Evolutionary conservation across 2,329 filamentous ascomycete genomes (phyloP).

Genomic region (Ophiosphaerella korrae): DNA sequence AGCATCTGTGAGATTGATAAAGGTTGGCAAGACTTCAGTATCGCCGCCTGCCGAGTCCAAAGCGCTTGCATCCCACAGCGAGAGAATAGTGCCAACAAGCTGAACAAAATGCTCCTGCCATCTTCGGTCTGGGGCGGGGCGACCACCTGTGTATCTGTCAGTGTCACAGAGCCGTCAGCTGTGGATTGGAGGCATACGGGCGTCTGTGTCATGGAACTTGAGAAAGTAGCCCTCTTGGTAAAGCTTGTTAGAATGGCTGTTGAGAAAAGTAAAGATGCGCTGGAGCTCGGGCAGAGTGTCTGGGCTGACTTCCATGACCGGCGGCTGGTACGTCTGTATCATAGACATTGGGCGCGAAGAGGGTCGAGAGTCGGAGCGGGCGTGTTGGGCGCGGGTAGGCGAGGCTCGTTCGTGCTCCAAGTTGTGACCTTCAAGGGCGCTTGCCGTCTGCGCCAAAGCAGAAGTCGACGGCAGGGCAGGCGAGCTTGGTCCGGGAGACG

Average conservation of each 20-base stretch:
- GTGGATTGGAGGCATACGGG: conserved; percentile 64
- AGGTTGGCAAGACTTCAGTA: conserved; percentile 84
- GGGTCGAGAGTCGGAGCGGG: conserved; percentile 55
- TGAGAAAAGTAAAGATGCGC: conserved; percentile 91
- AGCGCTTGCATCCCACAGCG: conserved; percentile 92
- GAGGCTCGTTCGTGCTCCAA: conserved; percentile 21
- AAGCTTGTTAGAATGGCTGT: conserved; percentile 93
- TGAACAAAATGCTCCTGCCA: conserved; percentile 99
- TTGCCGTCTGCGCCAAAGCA: conserved; percentile 33
- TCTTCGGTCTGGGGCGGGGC: conserved; percentile 80
- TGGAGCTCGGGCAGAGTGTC: conserved; percentile 92
- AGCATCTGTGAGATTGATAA: conserved; percentile 96
- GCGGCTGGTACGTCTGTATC: conserved; percentile 82
- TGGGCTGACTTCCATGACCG: conserved; percentile 80
- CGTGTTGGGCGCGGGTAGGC: conserved; percentile 44
- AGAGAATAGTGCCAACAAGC: conserved; percentile 91
- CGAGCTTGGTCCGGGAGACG: conserved; percentile 42
- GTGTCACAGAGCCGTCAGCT: conserved; percentile 12
- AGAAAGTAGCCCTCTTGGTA: conserved; percentile 98
- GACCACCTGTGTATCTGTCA: conserved; percentile 68
- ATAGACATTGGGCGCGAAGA: conserved; percentile 80
- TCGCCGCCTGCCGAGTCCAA: conserved; percentile 85
- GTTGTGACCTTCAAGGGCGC: conserved; percentile 37
- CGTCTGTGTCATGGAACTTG: conserved; percentile 93
- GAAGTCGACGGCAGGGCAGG: conserved; percentile 35